Evolutionary conservation across 192 early-diverging fungal species (phyloP), one percentile per base, ranked within the genome.

Genomic region (Gonapodya prolifera): DNA sequence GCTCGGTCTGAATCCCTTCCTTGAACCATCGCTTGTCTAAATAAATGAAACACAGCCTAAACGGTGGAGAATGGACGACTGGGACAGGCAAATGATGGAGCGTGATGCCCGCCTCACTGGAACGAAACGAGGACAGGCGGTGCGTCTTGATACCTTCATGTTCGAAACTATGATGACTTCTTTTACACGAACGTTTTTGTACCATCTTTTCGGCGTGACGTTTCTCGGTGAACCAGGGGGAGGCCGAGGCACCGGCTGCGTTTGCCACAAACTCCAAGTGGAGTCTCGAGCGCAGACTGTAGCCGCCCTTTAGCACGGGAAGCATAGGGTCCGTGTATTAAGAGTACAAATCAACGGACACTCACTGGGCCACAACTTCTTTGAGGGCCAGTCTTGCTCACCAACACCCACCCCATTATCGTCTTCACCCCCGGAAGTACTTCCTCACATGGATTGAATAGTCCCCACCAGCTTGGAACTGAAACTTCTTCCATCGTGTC

Each of bases 61-160:
- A 32, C 71, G 71, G 31, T 73, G 71, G 71, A 2, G 71, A 29
- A 32, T 73, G 71, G 71, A 73, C 71, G 71, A 73, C 8, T 73
- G 71, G 71, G 71, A 73, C 31, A 2, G 71, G 71, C 71, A 73
- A 29, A 73, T 73, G 71, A 73, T 73, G 71, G 32, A 30, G 13
- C 71, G 71, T 2, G 71, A 73, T 32, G 8, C 2, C 8, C 71
- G 71, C 2, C 29, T 73, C 8, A 73, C 71, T 8, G 71, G 71
- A 13, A 73, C 18, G 18, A 32, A 16, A 2, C 16, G 71, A 18
- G 71, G 32, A 8, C 71, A 73, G 29, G 71, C 31, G 28, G 71
- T 73, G 71, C 18, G 71, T 73, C n/a, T 32, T 73, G 8, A 32
- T 32, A 18, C 8, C 16, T 73, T 2, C 71, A 61, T 23, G 45